Evolutionary conservation across 352 stramenopile species (phyloP).

Genomic region (Globisporangium nodosum): DNA sequence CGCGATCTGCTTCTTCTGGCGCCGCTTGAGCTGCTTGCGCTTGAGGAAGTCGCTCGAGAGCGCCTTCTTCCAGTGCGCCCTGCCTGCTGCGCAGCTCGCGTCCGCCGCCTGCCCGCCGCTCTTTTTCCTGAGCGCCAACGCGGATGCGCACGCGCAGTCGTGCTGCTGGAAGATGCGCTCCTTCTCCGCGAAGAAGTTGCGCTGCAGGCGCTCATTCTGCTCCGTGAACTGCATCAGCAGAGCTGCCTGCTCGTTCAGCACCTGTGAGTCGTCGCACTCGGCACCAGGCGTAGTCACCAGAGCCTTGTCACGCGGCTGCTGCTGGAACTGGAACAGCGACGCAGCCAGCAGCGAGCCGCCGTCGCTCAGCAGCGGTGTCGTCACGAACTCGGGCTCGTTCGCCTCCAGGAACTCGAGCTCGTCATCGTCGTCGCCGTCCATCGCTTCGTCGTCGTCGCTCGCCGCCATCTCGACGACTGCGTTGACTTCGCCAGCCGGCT

Average conservation of each 20-base stretch:
- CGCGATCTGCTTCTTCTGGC: slow-evolving; percentile 60
- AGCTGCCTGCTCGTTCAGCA: slow-evolving; percentile 27
- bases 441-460: slow-evolving; percentile 4
- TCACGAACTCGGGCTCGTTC: slow-evolving; percentile 34
- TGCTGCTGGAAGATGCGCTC: slow-evolving; percentile 38
- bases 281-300: background rate
- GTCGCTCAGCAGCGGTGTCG: slow-evolving; percentile 31
- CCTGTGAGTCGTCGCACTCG: slow-evolving; percentile 5
- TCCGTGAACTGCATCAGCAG: slow-evolving; percentile 40
- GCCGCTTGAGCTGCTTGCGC: slow-evolving; percentile 67
- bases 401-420: slow-evolving; percentile 32
- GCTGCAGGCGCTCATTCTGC: slow-evolving; percentile 44
- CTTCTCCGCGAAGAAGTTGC: slow-evolving; percentile 41
- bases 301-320: background rate
- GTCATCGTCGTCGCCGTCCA: slow-evolving; percentile 21
- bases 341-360: slow-evolving; percentile 32
- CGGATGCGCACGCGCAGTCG: slow-evolving; percentile 32
- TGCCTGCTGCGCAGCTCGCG: background rate
- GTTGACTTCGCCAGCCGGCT: slow-evolving; percentile 5
- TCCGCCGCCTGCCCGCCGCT: background rate
- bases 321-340: slow-evolving; percentile 36
- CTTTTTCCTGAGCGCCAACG: slow-evolving; percentile 19
- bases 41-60: slow-evolving; percentile 48
- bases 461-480: slow-evolving; percentile 12
- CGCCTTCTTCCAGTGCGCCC: slow-evolving; percentile 45